A percentile compares a stretch with the other conserved stretches of the same genome.
These are phyloP conservation scores for Coemansia sp. DNA, from an alignment of 192 early-diverging fungal species.

Conservation along the genomic window DNA sequence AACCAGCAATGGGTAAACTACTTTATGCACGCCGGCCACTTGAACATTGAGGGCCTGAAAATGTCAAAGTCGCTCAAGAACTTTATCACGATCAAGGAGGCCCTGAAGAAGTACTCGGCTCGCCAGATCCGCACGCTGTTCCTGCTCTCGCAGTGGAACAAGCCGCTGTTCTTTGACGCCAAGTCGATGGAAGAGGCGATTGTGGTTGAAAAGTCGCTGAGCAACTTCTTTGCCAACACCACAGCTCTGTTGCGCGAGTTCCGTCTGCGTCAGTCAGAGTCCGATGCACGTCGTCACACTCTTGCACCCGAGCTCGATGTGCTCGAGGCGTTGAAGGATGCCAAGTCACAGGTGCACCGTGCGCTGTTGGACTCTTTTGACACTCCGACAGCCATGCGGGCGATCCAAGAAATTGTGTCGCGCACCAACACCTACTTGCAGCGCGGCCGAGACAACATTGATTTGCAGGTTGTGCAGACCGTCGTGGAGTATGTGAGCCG, in stretches of 20 bases:
- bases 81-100: constrained; percentile 92
- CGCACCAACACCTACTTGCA: constrained; percentile 81
- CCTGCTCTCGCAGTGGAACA: constrained; percentile 84
- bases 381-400: constrained; percentile 78
- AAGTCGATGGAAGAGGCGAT: constrained; percentile 76
- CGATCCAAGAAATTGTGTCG: constrained; percentile 75
- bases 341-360: constrained; percentile 72
- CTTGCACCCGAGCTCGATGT: constrained; percentile 71
- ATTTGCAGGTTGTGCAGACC: constrained; percentile 71
- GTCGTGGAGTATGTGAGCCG: constrained; percentile 79
- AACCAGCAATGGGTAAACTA: constrained; percentile 98
- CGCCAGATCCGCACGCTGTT: constrained; percentile 90
- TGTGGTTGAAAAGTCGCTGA: constrained; percentile 71
- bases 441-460: constrained; percentile 60
- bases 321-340: constrained; percentile 60
- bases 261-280: constrained; percentile 54
- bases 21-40: constrained; percentile 95
- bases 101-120: constrained; percentile 74
- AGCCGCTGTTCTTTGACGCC: constrained; percentile 80
- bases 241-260: constrained; percentile 75
- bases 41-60: constrained; percentile 93
- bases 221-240: constrained; percentile 88
- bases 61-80: constrained; percentile 99
- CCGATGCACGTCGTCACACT: constrained; percentile 73
- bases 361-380: constrained; percentile 93